A percentile compares a stretch with the other conserved stretches of the same genome.
Conservation (phyloP, 495 filamentous ascomycete genomes). For the Schizothecium vesticola region DNA sequence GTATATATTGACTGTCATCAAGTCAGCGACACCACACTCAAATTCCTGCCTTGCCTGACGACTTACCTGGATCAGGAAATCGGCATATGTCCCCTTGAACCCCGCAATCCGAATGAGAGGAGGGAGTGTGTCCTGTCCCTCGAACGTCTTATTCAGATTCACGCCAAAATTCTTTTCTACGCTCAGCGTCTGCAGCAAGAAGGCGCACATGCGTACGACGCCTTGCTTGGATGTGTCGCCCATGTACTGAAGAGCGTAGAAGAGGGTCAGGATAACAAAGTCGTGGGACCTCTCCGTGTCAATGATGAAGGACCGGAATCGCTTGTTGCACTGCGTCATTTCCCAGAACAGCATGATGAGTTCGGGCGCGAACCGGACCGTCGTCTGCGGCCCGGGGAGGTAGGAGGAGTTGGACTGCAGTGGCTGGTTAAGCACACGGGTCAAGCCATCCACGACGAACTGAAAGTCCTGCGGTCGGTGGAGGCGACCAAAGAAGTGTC, state of each 20-base stretch:
- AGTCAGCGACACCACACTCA: constrained; percentile 26
- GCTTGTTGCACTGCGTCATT: constrained; percentile 92
- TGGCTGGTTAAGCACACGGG: constrained; percentile 84
- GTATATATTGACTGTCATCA: constrained; percentile 73
- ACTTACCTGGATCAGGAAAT: constrained; percentile 87
- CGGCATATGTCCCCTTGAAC: constrained; percentile 88
- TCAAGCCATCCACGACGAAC: constrained; percentile 95
- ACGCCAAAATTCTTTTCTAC: constrained; percentile 87
- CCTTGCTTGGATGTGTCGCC: constrained; percentile 83
- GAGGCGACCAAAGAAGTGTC: constrained; percentile 84
- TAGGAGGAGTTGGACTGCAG: constrained; percentile 83
- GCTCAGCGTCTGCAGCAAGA: constrained; percentile 91
- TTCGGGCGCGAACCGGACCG: constrained; percentile 85
- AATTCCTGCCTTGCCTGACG: background rate
- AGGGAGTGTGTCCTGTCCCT: constrained; percentile 83
- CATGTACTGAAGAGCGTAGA: constrained; percentile 87
- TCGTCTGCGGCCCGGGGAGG: constrained; percentile 77
- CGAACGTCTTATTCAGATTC: constrained; percentile 83
- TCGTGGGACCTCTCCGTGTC: constrained; percentile 92
- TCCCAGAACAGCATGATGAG: constrained; percentile 99
- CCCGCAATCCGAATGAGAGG: constrained; percentile 69
- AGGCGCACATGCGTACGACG: constrained; percentile 92
- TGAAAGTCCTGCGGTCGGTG: constrained; percentile 97
- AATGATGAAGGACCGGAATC: constrained; percentile 94
- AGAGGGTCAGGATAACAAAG: constrained; percentile 83